These are phyloP conservation scores for Suillus subluteus DNA, from an alignment of 768 basidiomycete genomes.

Conservation along the genomic window DNA sequence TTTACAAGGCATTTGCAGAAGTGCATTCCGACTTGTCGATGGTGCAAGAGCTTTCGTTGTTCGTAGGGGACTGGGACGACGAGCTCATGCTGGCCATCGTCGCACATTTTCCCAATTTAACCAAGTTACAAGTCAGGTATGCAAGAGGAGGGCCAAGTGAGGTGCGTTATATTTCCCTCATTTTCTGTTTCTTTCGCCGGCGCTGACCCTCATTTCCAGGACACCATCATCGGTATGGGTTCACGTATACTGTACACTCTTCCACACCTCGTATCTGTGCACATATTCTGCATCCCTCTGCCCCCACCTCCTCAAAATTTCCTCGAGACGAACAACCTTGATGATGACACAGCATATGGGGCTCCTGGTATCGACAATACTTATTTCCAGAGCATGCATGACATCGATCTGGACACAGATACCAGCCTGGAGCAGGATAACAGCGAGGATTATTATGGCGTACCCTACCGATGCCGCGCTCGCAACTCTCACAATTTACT, in stretches of 20 bases:
- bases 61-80: slow-evolving; percentile 48
- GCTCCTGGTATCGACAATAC: slow-evolving; percentile 7
- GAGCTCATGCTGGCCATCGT: slow-evolving; percentile 48
- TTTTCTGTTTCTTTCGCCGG: neutral
- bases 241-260: slow-evolving; percentile 44
- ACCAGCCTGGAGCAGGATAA: neutral
- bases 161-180: slow-evolving; percentile 31
- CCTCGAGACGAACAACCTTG: slow-evolving; percentile 2
- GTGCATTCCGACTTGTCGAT: slow-evolving; percentile 7
- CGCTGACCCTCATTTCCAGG: slow-evolving; percentile 23
- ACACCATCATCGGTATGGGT: slow-evolving; percentile 46
- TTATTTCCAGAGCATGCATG: slow-evolving; percentile 8
- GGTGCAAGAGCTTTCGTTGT: slow-evolving; percentile 36
- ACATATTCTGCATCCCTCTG: slow-evolving; percentile 33
- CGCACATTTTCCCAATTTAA: slow-evolving; percentile 39
- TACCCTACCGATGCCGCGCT: neutral
- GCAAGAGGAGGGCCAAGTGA: slow-evolving; percentile 42
- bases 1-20: slow-evolving; percentile 28
- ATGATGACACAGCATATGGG: slow-evolving; percentile 9
- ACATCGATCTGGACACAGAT: slow-evolving; percentile 24
- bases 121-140: slow-evolving; percentile 45
- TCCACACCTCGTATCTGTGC: slow-evolving; percentile 40
- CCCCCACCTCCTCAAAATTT: neutral
- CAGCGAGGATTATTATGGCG: neutral
- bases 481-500: neutral